These are phyloP conservation scores for Anisodus tanguticus DNA, from an alignment of 257 asterid species.

Conservation along the genomic window DNA sequence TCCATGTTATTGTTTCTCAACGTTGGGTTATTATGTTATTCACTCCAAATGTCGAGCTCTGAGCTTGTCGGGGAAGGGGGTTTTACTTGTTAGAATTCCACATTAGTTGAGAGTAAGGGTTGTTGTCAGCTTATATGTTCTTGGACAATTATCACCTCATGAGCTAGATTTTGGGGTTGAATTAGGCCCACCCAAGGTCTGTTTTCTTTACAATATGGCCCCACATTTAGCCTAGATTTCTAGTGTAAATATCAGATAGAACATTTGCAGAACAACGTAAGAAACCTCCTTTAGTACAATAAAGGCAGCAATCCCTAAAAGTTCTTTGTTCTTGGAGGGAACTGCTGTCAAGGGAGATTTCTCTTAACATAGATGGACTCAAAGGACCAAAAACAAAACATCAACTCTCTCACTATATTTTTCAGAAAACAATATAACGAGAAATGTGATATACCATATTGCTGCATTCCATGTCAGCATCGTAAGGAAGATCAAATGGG, in stretches of 20 bases:
- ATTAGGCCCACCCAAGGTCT: not conserved
- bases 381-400: slow-evolving; percentile 6
- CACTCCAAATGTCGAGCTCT: not conserved
- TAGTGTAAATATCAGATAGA: slow-evolving; percentile 12
- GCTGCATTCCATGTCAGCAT: slow-evolving; percentile 56
- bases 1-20: not conserved
- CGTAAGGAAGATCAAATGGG: slow-evolving; percentile 86
- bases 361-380: not conserved
- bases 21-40: not conserved
- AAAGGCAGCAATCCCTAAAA: slow-evolving; percentile 22
- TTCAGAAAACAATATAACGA: slow-evolving; percentile 8
- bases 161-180: slow-evolving; percentile 9
- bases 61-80: not conserved
- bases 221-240: not conserved
- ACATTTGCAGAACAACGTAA: not conserved
- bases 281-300: slow-evolving; percentile 2
- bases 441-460: slow-evolving; percentile 53
- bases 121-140: not conserved
- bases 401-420: slow-evolving; percentile 1
- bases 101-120: not conserved
- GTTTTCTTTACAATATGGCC: slow-evolving; percentile 2
- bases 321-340: slow-evolving; percentile 9
- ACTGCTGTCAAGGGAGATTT: not conserved
- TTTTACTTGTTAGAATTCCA: not conserved
- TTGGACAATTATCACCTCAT: slow-evolving; percentile 13